A percentile compares a stretch with the other conserved stretches of the same genome.
These are phyloP conservation scores for Coemansia sp. DNA, from an alignment of 192 early-diverging fungal genomes.

Conservation along the genomic window DNA sequence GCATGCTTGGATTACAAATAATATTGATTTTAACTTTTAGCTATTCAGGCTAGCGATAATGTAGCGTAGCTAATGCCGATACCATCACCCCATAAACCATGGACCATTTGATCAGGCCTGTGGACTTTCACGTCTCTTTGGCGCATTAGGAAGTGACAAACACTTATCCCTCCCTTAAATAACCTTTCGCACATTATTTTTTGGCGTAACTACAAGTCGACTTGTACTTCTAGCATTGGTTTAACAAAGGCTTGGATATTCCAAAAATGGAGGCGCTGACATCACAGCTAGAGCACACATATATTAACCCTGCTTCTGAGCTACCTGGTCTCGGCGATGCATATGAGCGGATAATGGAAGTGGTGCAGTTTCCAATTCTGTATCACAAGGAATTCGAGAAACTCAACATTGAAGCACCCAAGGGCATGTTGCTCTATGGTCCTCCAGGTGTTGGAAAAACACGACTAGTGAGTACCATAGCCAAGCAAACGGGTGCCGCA, in stretches of 20 bases:
- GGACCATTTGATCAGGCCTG: neutral
- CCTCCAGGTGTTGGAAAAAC: slow-evolving; percentile 97
- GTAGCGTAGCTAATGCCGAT: neutral
- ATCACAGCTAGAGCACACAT: slow-evolving; percentile 4
- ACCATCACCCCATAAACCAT: neutral
- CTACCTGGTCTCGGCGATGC: slow-evolving; percentile 74
- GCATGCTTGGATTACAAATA: too few relatives aligned
- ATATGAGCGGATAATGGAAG: slow-evolving; percentile 69
- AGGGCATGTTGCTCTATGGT: slow-evolving; percentile 86
- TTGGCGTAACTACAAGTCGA: neutral
- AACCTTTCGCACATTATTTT: neutral
- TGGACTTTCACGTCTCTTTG: neutral
- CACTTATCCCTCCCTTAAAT: neutral
- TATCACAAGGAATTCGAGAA: slow-evolving; percentile 61
- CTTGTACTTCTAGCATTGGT: neutral
- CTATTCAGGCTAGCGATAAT: neutral
- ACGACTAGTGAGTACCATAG: slow-evolving; percentile 69
- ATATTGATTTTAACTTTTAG: too few relatives aligned
- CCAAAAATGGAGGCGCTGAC: slow-evolving; percentile 9
- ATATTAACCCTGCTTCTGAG: slow-evolving; percentile 6
- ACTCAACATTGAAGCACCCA: slow-evolving; percentile 78
- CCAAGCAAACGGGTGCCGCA: slow-evolving; percentile 64
- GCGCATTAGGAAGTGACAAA: neutral
- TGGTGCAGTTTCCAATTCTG: slow-evolving; percentile 73
- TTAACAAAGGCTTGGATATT: neutral